phyloP scores from a whole-genome alignment of 768 basidiomycete genomes.

The Baorangia bicolor region DNA sequence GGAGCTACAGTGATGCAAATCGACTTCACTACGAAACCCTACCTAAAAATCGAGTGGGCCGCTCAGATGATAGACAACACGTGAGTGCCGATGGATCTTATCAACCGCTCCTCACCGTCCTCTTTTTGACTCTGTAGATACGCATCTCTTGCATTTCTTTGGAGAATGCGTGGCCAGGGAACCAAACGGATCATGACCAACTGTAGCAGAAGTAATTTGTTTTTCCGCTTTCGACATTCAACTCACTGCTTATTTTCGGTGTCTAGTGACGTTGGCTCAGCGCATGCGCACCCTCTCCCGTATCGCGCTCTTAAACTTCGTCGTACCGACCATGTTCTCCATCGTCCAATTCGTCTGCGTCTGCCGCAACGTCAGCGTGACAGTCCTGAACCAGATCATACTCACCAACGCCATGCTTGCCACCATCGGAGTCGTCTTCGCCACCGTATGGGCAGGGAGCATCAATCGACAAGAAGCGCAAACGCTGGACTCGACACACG shows the following conservation, averaged over 20 bases:
- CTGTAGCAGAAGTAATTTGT: too few relatives aligned
- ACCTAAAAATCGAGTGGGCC: slow-evolving; percentile 31
- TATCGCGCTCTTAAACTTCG: slow-evolving; percentile 29
- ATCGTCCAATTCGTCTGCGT: slow-evolving; percentile 4
- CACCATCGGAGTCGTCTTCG: slow-evolving; percentile 13
- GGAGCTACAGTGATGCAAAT: background rate
- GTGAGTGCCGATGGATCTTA: slow-evolving; percentile 3
- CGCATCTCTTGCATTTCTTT: slow-evolving; percentile 7
- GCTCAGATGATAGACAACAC: slow-evolving; percentile 27
- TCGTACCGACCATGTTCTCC: slow-evolving; percentile 19
- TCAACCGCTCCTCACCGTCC: background rate
- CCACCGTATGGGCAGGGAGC: slow-evolving; percentile 2
- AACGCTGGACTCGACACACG: background rate
- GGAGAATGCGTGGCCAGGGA: slow-evolving; percentile 2
- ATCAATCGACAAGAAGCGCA: background rate
- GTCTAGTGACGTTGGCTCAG: background rate
- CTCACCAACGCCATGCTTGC: slow-evolving; percentile 6
- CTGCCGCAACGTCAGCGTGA: background rate
- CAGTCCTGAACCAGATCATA: background rate
- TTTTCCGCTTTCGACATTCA: too few relatives aligned
- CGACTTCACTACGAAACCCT: slow-evolving; percentile 19
- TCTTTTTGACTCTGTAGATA: slow-evolving; percentile 2
- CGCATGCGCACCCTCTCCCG: slow-evolving; percentile 19
- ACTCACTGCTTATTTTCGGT: too few relatives aligned
- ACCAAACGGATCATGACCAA: background rate